Evolutionary conservation across 2,329 filamentous ascomycete genomes (phyloP), one percentile per base, ranked within the genome.

Genomic region (Penicillium sp.): DNA sequence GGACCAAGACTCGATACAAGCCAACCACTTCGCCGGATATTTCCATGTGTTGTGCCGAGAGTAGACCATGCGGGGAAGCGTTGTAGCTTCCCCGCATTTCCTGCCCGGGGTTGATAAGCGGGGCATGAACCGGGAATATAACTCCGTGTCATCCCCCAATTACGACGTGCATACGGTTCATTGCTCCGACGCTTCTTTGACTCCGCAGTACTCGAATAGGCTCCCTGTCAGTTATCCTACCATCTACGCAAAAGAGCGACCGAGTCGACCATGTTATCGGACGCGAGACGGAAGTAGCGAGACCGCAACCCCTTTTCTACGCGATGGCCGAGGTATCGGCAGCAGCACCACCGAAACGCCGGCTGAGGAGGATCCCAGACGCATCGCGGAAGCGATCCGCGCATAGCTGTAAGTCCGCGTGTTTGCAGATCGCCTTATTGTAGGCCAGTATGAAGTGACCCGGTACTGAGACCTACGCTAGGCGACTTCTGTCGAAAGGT

Each of bases 401-500:
- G 39, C 13, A 55, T 49, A 55, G 53, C 37, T 55, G 53, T 55
- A 55, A 55, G 53, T 49, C 46, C 33, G 11, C 37, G 27, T 45
- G 13, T 33, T 33, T 33, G 29, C 29, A 50, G 45, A n/a, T 33
- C 45, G 45, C 46, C 23, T 55, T 33, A 26, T 37, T 55, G 45
- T 33, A 33, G 29, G 29, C 29, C 8, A 33, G 29, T 33, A 33
- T 33, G 29, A 33, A 33, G 29, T 33, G 29, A 33, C 29, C 29
- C 29, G 29, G 29, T 33, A 33, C 29, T 33, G 29, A 33, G 29
- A 33, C 29, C 10, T 33, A 33, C 29, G 29, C 29, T 35, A 44
- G 39, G 75, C 54, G 74, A 76, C 57, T 67, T 72, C 16, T 76
- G 72, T 60, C 64, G 70, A 31, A 74, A 56, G 55, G 55, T 33